Conservation (phyloP, 768 basidiomycete species). For the Kwoniella sp. region DNA sequence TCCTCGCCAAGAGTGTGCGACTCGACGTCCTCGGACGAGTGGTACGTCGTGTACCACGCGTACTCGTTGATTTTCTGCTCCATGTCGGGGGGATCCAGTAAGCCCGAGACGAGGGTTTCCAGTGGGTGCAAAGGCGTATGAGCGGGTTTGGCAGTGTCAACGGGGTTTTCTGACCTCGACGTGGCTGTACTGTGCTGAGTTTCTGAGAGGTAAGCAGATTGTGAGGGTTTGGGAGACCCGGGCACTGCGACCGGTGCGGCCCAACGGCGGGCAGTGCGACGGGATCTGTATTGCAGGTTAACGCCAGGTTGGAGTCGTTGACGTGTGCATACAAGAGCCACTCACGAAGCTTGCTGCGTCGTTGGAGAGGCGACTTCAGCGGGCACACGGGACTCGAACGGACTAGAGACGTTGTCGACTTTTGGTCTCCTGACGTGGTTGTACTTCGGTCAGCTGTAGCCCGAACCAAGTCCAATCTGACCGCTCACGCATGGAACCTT, state of each 20-base stretch:
- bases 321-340: background rate
- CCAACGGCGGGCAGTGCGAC: slow-evolving; percentile 24
- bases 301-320: background rate
- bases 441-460: background rate
- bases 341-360: slow-evolving; percentile 10
- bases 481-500: slow-evolving; percentile 35
- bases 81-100: slow-evolving; percentile 47
- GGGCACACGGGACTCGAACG: slow-evolving; percentile 41
- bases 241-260: slow-evolving; percentile 7
- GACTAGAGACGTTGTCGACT: slow-evolving; percentile 32
- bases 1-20: slow-evolving; percentile 39
- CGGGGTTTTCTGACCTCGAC: no score
- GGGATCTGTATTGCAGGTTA: slow-evolving; percentile 2
- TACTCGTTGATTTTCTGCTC: slow-evolving; percentile 35
- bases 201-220: background rate
- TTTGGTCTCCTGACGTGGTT: slow-evolving; percentile 21
- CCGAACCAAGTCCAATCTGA: background rate
- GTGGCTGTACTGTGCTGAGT: no score
- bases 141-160: no score
- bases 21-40: slow-evolving; percentile 36
- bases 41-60: slow-evolving; percentile 44
- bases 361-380: slow-evolving; percentile 15
- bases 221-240: slow-evolving; percentile 11
- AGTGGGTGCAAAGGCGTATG: slow-evolving; percentile 54
- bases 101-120: slow-evolving; percentile 58